A percentile compares a stretch with the other conserved stretches of the same genome.
These are phyloP conservation scores for Tremella yokohamensis DNA, from an alignment of 768 basidiomycete genomes.

Conservation along the genomic window DNA sequence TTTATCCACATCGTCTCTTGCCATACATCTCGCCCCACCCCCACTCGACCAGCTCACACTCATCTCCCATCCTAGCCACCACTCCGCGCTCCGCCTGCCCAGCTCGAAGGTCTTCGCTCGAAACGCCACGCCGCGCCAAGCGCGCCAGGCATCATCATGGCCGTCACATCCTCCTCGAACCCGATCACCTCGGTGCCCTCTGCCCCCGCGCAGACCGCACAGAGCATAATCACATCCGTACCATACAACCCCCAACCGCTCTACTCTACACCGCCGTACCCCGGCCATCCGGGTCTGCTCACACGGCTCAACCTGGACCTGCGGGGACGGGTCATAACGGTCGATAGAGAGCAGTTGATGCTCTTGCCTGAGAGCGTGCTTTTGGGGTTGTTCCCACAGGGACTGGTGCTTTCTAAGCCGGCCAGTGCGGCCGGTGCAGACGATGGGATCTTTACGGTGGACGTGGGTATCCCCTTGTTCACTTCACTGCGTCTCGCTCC, in stretches of 20 bases:
- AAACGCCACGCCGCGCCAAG: too few species aligned
- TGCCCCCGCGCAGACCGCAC: constrained; percentile 33
- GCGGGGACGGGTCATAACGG: constrained; percentile 82
- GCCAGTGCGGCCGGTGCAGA: constrained; percentile 62
- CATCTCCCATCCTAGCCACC: background rate
- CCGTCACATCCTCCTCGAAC: constrained; percentile 42
- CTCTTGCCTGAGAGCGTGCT: constrained; percentile 95
- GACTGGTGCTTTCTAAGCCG: constrained; percentile 84
- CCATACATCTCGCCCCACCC: background rate
- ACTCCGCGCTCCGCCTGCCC: too few species aligned
- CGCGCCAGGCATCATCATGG: constrained; percentile 23
- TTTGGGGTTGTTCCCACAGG: constrained; percentile 94
- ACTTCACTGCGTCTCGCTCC: too few species aligned
- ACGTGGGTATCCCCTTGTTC: constrained; percentile 62
- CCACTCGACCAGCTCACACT: background rate
- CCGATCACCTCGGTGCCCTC: constrained; percentile 52
- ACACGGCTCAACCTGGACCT: constrained; percentile 87
- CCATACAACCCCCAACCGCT: constrained; percentile 32
- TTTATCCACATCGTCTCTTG: background rate
- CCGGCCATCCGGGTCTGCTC: constrained; percentile 72
- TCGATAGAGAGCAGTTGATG: constrained; percentile 97
- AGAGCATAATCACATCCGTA: constrained; percentile 46
- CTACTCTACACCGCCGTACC: constrained; percentile 16
- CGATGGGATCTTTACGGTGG: constrained; percentile 92
- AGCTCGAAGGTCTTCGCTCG: background rate